Evolutionary conservation across 140 eudicot species (phyloP).

Genomic region (Oenanthe javanica): DNA sequence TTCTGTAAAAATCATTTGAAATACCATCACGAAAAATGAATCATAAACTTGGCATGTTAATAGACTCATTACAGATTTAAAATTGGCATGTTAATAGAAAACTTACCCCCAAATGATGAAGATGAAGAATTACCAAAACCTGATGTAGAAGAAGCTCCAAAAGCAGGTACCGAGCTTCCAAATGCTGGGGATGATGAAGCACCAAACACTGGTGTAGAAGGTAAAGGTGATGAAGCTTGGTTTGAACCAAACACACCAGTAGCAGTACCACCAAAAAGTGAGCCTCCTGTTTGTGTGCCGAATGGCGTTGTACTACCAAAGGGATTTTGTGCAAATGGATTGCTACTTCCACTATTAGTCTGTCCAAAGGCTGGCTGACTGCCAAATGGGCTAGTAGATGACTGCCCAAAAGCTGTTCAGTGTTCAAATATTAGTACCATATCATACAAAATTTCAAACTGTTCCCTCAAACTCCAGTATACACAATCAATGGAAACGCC

Average conservation of each 20-base stretch:
- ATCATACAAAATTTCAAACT: too few species aligned
- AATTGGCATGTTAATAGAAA: neutral
- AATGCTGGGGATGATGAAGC: conserved; percentile 75
- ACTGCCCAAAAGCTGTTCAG: conserved; percentile 82
- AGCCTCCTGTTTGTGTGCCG: conserved; percentile 84
- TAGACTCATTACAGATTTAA: neutral
- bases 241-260: conserved; percentile 78
- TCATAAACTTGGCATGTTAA: too few species aligned
- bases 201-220: conserved; percentile 69
- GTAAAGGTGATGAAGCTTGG: conserved; percentile 60
- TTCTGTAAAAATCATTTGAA: neutral
- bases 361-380: conserved; percentile 91
- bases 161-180: conserved; percentile 65
- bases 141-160: conserved; percentile 62
- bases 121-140: conserved; percentile 56
- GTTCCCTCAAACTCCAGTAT: neutral
- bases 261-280: conserved; percentile 75
- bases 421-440: conserved; percentile 3
- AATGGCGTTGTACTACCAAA: conserved; percentile 73
- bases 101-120: conserved; percentile 48
- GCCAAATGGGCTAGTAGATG: conserved; percentile 79
- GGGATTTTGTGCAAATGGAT: conserved; percentile 82
- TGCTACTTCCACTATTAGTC: conserved; percentile 50
- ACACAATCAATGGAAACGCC: neutral
- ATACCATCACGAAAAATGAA: neutral